Percentiles rank a stretch among this genome's conserved stretches.
phyloP scores from a whole-genome alignment of 441 rosid genomes.

The Theobroma grandiflorum region DNA sequence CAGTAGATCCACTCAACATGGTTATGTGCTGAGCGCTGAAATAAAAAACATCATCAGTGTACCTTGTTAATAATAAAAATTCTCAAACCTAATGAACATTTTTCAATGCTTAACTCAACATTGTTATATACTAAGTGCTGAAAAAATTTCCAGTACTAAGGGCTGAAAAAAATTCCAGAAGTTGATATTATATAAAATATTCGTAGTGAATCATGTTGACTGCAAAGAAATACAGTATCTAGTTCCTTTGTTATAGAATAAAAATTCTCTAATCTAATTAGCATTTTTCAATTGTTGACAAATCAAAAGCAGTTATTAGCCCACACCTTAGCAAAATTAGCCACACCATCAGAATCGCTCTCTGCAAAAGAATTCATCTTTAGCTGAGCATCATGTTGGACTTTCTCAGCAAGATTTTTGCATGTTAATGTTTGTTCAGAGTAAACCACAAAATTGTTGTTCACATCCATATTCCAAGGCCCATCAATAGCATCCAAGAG shows the following conservation, averaged over 20 bases:
- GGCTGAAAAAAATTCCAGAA: neutral
- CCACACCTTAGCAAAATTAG: conserved; percentile 31
- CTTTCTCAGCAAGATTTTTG: conserved; percentile 9
- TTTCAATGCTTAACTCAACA: neutral
- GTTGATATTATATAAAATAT: neutral
- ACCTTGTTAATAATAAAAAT: neutral
- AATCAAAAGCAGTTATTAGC: conserved; percentile 8
- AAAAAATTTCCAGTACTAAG: neutral
- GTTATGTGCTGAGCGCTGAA: neutral
- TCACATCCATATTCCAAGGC: conserved; percentile 21
- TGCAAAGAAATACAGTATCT: neutral
- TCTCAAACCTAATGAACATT: neutral
- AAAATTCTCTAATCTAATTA: neutral
- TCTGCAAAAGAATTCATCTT: conserved; percentile 22
- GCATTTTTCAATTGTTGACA: neutral
- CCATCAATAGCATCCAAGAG: neutral
- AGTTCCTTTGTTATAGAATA: neutral
- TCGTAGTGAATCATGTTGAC: neutral
- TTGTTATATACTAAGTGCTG: neutral
- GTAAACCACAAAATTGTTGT: conserved; percentile 8
- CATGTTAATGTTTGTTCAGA: conserved; percentile 20
- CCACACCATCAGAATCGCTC: conserved; percentile 22
- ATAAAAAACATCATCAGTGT: neutral
- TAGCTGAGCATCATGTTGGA: conserved; percentile 24
- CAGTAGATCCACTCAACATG: neutral